A percentile compares a stretch with the other conserved stretches of the same genome.
phyloP scores from a whole-genome alignment of 2,329 filamentous ascomycete species.

The Aureobasidium uvarum region DNA sequence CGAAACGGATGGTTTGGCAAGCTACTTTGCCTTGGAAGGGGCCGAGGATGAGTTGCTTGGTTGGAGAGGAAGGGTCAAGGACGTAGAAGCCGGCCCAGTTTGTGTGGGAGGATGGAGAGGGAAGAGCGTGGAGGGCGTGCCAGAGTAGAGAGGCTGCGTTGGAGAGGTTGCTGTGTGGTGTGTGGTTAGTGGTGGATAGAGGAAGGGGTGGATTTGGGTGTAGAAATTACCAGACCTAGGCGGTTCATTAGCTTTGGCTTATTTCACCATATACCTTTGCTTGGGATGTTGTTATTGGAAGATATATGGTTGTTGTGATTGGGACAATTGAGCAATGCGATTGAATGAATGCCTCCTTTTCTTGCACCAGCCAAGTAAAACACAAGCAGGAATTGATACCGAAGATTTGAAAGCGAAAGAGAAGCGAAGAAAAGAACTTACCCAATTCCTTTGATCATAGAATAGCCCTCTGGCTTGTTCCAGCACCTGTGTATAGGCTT shows the following conservation, averaged over 20 bases:
- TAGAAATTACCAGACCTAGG: conserved; percentile 30
- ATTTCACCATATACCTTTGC: neutral
- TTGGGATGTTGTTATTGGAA: no score
- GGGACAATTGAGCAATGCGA: neutral
- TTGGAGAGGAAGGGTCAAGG: conserved; percentile 49
- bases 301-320: no score
- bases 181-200: neutral
- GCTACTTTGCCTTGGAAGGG: conserved; percentile 78
- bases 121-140: conserved; percentile 74
- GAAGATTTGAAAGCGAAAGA: neutral
- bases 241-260: neutral
- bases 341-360: neutral
- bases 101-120: conserved; percentile 62
- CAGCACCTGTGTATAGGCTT: conserved; percentile 72
- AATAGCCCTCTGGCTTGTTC: conserved; percentile 68
- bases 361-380: neutral
- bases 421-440: conserved; percentile 40
- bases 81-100: conserved; percentile 86
- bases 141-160: conserved; percentile 74
- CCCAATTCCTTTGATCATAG: conserved; percentile 75
- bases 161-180: conserved; percentile 65
- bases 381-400: neutral
- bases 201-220: no score
- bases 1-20: conserved; percentile 73
- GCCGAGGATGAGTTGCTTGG: conserved; percentile 63